phyloP scores from a whole-genome alignment of 2,329 filamentous ascomycete species.

The Dothistroma pini region DNA sequence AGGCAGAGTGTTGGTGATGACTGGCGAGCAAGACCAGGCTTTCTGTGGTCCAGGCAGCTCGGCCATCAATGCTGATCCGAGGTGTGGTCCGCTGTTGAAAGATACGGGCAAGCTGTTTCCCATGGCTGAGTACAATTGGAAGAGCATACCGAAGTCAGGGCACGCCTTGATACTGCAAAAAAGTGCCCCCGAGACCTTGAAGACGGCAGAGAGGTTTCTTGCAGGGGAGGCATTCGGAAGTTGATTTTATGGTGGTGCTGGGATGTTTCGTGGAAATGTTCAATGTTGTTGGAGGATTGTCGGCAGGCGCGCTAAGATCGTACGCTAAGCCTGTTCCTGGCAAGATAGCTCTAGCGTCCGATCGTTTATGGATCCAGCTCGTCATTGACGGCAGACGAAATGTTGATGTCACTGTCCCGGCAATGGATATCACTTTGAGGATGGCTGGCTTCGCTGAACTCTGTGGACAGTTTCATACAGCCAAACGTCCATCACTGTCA shows the following conservation, averaged over 20 bases:
- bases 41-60: slow-evolving; percentile 19
- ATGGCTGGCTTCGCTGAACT: neutral
- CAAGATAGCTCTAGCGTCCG: neutral
- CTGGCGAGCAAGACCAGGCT: slow-evolving; percentile 19
- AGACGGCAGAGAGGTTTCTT: slow-evolving; percentile 13
- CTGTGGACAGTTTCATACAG: neutral
- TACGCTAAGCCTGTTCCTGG: neutral
- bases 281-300: neutral
- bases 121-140: slow-evolving; percentile 15
- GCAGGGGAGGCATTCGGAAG: slow-evolving; percentile 6
- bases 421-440: neutral
- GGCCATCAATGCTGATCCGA: slow-evolving; percentile 8
- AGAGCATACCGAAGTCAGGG: slow-evolving; percentile 13
- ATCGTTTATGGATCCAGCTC: neutral
- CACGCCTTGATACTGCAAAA: slow-evolving; percentile 14
- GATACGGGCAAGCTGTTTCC: slow-evolving; percentile 16
- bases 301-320: neutral
- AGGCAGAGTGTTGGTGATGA: slow-evolving; percentile 16
- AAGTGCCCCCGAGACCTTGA: slow-evolving; percentile 4
- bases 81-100: slow-evolving; percentile 11
- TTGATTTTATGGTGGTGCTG: neutral
- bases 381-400: neutral
- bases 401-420: neutral
- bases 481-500: neutral
- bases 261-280: neutral